Conservation (phyloP, 306 rosid genomes). For the Gastrolobium bilobum region DNA sequence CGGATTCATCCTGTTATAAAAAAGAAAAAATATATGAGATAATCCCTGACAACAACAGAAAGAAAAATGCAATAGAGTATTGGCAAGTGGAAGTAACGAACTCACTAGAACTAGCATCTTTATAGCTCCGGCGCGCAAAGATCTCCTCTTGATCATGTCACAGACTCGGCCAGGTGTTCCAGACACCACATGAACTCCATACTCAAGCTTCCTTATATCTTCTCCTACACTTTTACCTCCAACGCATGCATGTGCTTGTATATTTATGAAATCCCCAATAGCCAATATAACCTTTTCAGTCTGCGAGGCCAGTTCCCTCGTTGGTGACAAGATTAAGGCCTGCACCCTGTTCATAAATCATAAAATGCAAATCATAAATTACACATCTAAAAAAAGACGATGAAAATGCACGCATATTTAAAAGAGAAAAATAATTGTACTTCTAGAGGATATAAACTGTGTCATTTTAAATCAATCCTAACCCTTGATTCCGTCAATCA, state of each 20-base stretch:
- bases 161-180: conserved; percentile 99
- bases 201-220: conserved; percentile 92
- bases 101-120: conserved; percentile 85
- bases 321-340: conserved; percentile 92
- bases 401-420: too few species aligned
- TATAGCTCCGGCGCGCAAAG: conserved; percentile 89
- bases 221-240: conserved; percentile 98
- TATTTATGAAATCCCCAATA: conserved; percentile 87
- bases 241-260: conserved; percentile 91
- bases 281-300: conserved; percentile 94
- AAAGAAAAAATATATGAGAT: conserved; percentile 2
- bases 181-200: conserved; percentile 97
- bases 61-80: background rate
- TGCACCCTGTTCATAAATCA: conserved; percentile 69
- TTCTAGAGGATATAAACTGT: too few species aligned
- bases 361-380: background rate
- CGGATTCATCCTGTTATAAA: conserved; percentile 86
- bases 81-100: conserved; percentile 33
- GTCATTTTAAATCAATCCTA: too few species aligned
- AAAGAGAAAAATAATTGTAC: too few species aligned
- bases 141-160: conserved; percentile 98
- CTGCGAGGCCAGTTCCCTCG: conserved; percentile 95
- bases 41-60: background rate
- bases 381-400: background rate
- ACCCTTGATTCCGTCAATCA: too few species aligned